phyloP scores from a whole-genome alignment of 2,329 filamentous ascomycete genomes.

The Penicillium frequentans region DNA sequence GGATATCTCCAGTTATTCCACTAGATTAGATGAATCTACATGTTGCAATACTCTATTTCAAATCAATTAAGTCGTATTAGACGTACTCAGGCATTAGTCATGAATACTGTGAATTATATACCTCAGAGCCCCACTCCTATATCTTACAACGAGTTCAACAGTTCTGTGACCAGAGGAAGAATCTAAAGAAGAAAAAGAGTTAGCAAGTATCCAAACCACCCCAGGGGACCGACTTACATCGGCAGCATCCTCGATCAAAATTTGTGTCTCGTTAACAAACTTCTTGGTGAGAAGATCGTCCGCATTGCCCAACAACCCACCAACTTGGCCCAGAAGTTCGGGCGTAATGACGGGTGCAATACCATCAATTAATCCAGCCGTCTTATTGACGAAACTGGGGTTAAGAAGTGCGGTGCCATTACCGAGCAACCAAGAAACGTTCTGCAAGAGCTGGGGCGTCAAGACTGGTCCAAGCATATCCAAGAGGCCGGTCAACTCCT shows the following conservation, averaged over 20 bases:
- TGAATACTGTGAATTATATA: constrained; percentile 15
- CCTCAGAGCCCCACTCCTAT: background rate
- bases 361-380: constrained; percentile 18
- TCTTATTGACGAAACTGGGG: constrained; percentile 27
- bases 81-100: constrained; percentile 25
- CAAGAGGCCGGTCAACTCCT: constrained; percentile 24
- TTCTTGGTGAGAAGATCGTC: constrained; percentile 27
- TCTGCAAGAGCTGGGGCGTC: constrained; percentile 6
- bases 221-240: constrained; percentile 21
- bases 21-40: background rate
- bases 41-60: background rate
- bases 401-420: constrained; percentile 18
- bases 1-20: background rate
- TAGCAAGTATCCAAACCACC: constrained; percentile 3
- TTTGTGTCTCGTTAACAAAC: constrained; percentile 31
- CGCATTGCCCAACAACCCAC: constrained; percentile 23
- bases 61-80: constrained; percentile 22
- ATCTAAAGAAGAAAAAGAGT: constrained; percentile 19
- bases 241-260: constrained; percentile 29
- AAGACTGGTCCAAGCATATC: constrained; percentile 20
- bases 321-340: constrained; percentile 22
- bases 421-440: constrained; percentile 3
- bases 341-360: constrained; percentile 24
- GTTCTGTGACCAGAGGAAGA: constrained; percentile 29
- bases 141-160: constrained; percentile 30